phyloP scores from a whole-genome alignment of 2,329 filamentous ascomycete genomes.

The Dactylellina haptotyla region DNA sequence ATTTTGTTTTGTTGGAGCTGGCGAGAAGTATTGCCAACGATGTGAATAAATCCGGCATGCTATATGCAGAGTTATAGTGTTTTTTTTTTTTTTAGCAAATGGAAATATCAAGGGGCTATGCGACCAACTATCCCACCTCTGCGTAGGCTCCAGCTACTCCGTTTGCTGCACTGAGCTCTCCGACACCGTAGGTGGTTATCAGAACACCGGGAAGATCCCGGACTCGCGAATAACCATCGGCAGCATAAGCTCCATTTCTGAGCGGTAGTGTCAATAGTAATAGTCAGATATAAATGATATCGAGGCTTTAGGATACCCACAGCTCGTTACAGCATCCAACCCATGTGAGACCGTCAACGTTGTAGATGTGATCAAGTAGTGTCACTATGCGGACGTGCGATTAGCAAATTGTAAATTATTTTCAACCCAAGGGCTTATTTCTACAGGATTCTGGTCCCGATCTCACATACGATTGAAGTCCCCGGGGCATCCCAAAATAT shows the following conservation, averaged over 20 bases:
- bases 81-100: neutral
- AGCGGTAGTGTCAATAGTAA: neutral
- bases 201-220: conserved; percentile 64
- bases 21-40: conserved; percentile 67
- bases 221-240: conserved; percentile 67
- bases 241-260: conserved; percentile 63
- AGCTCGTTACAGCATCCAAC: conserved; percentile 61
- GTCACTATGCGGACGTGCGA: conserved; percentile 21
- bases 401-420: neutral
- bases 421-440: neutral
- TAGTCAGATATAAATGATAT: neutral
- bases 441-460: too few relatives aligned
- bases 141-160: conserved; percentile 70
- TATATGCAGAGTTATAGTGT: conserved; percentile 9
- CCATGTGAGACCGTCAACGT: conserved; percentile 61
- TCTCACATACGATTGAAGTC: conserved; percentile 59
- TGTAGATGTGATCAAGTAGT: conserved; percentile 60
- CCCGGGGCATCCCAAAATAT: conserved; percentile 59
- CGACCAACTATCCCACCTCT: conserved; percentile 60
- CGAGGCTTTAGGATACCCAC: conserved; percentile 1
- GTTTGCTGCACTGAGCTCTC: conserved; percentile 70
- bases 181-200: conserved; percentile 67
- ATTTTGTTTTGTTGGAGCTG: conserved; percentile 63
- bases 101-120: neutral
- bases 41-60: conserved; percentile 68